Conservation (phyloP, 148 eudicot species). For the Camellia lanceoleosa region DNA sequence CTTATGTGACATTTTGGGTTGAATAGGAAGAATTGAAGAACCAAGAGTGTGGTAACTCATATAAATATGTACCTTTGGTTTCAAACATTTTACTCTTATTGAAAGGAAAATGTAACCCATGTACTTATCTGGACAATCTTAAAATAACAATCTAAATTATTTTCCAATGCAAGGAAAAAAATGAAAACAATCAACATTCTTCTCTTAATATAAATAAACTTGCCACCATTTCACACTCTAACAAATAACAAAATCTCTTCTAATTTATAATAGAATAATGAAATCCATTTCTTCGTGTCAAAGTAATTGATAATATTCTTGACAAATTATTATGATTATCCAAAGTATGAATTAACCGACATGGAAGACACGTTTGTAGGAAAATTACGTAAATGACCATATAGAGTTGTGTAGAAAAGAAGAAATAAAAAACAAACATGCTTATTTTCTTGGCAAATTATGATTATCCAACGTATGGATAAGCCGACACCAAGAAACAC, state of each 20-base stretch:
- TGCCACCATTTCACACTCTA: neutral
- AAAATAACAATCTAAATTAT: too few species aligned
- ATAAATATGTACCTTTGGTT: neutral
- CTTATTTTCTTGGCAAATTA: slow-evolving; percentile 1
- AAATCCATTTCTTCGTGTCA: slow-evolving; percentile 7
- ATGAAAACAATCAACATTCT: neutral
- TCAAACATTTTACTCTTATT: neutral
- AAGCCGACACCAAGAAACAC: neutral
- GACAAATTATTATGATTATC: neutral
- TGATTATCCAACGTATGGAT: neutral
- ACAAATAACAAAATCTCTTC: neutral
- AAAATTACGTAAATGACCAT: neutral
- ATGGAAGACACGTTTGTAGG: neutral
- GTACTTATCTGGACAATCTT: neutral
- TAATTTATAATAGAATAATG: neutral
- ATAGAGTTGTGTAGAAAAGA: neutral
- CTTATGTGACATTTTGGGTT: neutral
- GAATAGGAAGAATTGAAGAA: neutral
- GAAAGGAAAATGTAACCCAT: neutral
- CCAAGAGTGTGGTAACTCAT: neutral
- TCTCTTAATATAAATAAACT: neutral
- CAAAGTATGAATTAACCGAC: neutral
- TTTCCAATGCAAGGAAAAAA: too few species aligned
- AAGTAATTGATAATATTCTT: neutral
- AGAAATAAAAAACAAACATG: neutral